Conservation (phyloP, 345 rosid genomes). For the Microcos paniculata region DNA sequence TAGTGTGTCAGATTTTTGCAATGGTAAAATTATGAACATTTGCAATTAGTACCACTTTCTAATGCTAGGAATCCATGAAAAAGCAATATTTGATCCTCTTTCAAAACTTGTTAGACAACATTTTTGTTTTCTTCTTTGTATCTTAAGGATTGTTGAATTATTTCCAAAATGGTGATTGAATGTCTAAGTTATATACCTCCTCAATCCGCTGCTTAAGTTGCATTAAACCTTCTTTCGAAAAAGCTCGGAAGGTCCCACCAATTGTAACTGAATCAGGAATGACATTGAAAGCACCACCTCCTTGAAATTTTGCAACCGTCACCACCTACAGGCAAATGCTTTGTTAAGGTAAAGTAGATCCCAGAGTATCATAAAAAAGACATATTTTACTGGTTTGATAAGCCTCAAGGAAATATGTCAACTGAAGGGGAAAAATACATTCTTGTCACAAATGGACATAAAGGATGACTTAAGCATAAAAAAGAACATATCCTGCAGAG, state of each 20-base stretch:
- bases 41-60: not conserved
- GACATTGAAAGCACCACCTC: slow-evolving; percentile 78
- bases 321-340: slow-evolving; percentile 54
- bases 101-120: not conserved
- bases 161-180: not conserved
- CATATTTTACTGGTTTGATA: too few species aligned
- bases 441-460: not conserved
- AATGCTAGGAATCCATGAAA: not conserved
- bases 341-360: not conserved
- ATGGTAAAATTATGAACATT: not conserved
- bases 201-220: slow-evolving; percentile 62
- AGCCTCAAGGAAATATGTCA: not conserved
- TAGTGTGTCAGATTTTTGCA: slow-evolving; percentile 1
- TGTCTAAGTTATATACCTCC: slow-evolving; percentile 46
- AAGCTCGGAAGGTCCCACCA: slow-evolving; percentile 82
- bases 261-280: slow-evolving; percentile 80
- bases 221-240: slow-evolving; percentile 42
- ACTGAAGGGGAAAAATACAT: not conserved
- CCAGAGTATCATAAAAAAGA: not conserved
- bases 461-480: not conserved
- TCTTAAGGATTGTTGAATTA: not conserved
- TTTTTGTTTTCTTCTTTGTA: not conserved
- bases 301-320: slow-evolving; percentile 63
- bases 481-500: not conserved
- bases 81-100: not conserved